These are phyloP conservation scores for Obba rivulosa DNA, from an alignment of 768 basidiomycete genomes.

Conservation along the genomic window DNA sequence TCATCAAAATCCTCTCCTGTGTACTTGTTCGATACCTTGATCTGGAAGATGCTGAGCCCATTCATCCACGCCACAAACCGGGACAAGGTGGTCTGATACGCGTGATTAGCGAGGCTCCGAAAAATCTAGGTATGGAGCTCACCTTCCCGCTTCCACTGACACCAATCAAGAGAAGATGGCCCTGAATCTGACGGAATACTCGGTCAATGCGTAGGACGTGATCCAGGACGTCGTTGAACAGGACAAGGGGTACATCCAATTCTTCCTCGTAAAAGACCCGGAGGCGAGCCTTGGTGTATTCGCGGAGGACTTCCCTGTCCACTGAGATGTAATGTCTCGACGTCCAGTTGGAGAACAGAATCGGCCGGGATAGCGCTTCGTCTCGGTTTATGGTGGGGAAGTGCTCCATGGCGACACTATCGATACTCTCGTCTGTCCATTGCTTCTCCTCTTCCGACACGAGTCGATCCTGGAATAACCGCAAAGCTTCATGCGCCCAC, in stretches of 20 bases:
- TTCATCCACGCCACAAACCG: conserved; percentile 99
- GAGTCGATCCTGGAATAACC: conserved; percentile 96
- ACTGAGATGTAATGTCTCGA: conserved; percentile 96
- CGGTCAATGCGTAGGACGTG: conserved; percentile 97
- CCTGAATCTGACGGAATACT: conserved; percentile 97
- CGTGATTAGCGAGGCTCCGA: conserved; percentile 4
- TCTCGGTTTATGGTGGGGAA: conserved; percentile 90
- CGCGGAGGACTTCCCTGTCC: conserved; percentile 86
- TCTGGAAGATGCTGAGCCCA: conserved; percentile 97
- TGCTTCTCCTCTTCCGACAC: conserved; percentile 87
- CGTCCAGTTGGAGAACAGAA: conserved; percentile 99
- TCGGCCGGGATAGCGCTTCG: conserved; percentile 84
- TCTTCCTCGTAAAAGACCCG: conserved; percentile 99
- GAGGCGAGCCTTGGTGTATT: conserved; percentile 94
- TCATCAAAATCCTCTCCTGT: conserved; percentile 99
- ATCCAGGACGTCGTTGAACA: conserved; percentile 98
- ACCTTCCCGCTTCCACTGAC: conserved; percentile 99
- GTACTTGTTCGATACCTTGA: conserved; percentile 99
- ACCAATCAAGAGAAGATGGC: conserved; percentile 93
- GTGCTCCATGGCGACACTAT: conserved; percentile 74
- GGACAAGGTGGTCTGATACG: conserved; percentile 82
- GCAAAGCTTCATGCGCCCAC: conserved; percentile 97
- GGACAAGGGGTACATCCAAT: conserved; percentile 92
- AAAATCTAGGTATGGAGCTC: conserved; percentile 11
- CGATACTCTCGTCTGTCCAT: conserved; percentile 95